Evolutionary conservation across 257 asterid species (phyloP), one percentile per base, ranked within the genome.

Genomic region (Petrea volubilis): DNA sequence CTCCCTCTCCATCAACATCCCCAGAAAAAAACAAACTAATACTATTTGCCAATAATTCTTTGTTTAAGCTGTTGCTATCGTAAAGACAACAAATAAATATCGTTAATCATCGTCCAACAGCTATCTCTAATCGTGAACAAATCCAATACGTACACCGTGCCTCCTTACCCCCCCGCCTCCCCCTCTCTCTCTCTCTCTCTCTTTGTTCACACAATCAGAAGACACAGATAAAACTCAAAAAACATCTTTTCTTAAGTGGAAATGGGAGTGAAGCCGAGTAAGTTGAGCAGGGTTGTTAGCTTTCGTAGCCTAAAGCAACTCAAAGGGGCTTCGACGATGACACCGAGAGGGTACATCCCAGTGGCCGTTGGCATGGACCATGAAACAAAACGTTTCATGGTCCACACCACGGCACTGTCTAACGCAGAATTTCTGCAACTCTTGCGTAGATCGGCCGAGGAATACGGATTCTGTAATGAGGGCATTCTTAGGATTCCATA

Each of bases 331-430:
- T 36, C 80, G 15, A 33, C 41, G 12, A 33, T 47, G 71, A 73
- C 85, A 9, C 91, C 80, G 13, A 82, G 72, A 67, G 96, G 92
- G 0, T 88, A 84, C 60, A 63, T 88, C 47, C 96, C 90, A 11
- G 80, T 88, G 34, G 86, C 81, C 2, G 92, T 88, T 3, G 92
- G 92, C 1, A 68, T 68, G 41, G 79, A 74, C 13, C 75, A 69
- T 7, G 89, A 86, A 59, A 74, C 63, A 0, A 79, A 61, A 59
- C 76, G 84, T 6, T 87, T 84, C 47, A 77, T 89, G 89, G 89
- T 89, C 9, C 87, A 80, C 43, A 85, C 81, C 0, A 77, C 55
- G 9, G 86, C 86, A 0, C 76, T 89, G 31, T 70, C 75, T 6
- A 80, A 83, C 25, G 87, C 77, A 11, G 86, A 89, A 14, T 87